These are phyloP conservation scores for Durotheca rogersii DNA, from an alignment of 495 filamentous ascomycete genomes.

Conservation along the genomic window DNA sequence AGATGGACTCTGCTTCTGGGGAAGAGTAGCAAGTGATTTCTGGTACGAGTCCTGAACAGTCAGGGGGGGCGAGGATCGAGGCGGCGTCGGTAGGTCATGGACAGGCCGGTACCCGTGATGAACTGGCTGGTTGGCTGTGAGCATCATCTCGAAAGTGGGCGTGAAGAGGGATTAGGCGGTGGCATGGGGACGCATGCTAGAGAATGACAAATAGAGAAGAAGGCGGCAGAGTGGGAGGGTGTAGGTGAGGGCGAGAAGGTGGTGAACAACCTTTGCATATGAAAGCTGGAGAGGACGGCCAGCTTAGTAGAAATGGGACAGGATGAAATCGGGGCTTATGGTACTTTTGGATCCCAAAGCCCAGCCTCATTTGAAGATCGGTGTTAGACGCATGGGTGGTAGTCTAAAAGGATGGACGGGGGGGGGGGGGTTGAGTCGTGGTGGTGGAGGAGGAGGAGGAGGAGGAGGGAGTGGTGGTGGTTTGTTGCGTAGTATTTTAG, in stretches of 20 bases:
- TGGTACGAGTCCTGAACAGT: slow-evolving; percentile 51
- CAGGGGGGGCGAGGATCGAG: slow-evolving; percentile 61
- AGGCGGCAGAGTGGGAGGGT: slow-evolving; percentile 20
- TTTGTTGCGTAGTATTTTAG: slow-evolving; percentile 37
- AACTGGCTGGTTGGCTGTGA: slow-evolving; percentile 67
- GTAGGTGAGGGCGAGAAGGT: slow-evolving; percentile 36
- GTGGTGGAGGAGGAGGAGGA: too few relatives aligned
- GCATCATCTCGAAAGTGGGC: slow-evolving; percentile 52
- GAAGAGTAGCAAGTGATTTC: slow-evolving; percentile 42
- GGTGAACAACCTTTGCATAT: slow-evolving; percentile 53
- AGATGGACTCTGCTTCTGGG: slow-evolving; percentile 44
- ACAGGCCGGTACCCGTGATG: slow-evolving; percentile 66
- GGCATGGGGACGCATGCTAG: slow-evolving; percentile 26
- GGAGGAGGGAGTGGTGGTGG: slow-evolving; percentile 27
- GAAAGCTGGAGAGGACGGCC: slow-evolving; percentile 54
- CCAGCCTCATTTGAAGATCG: slow-evolving; percentile 48
- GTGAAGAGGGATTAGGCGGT: slow-evolving; percentile 29
- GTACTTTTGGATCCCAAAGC: slow-evolving; percentile 51
- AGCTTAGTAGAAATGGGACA: slow-evolving; percentile 48
- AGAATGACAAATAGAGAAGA: slow-evolving; percentile 17
- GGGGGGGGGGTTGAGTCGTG: slow-evolving; percentile 9
- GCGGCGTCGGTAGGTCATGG: slow-evolving; percentile 68
- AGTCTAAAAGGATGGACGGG: slow-evolving; percentile 35
- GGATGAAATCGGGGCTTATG: slow-evolving; percentile 52
- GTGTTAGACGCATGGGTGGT: slow-evolving; percentile 38